phyloP scores from a whole-genome alignment of 148 eudicot genomes.

The Limonium bicolor region DNA sequence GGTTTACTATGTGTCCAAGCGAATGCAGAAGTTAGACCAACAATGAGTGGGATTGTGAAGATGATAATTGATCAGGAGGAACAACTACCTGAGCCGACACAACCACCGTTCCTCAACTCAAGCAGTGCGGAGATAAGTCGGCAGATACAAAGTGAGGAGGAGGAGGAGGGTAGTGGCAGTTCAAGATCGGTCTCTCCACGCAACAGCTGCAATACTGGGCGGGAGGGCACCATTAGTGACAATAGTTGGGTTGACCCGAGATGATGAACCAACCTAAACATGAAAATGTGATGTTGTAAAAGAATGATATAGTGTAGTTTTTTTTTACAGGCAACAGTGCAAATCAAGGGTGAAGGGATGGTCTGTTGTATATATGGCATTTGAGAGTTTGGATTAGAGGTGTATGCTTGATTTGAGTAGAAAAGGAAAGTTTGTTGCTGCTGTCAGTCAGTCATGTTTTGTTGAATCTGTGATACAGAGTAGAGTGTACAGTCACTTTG shows the following conservation, averaged over 20 bases:
- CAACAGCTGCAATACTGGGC: conserved; percentile 7
- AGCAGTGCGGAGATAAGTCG: conserved; percentile 6
- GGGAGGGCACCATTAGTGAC: conserved; percentile 14
- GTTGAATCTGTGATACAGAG: no score
- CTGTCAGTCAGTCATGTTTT: no score
- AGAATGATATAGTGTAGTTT: no score
- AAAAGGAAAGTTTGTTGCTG: no score
- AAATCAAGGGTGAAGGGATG: no score
- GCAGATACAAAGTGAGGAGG: conserved; percentile 1
- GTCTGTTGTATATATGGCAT: no score
- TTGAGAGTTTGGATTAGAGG: no score
- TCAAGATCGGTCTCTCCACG: conserved; percentile 6
- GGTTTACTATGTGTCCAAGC: conserved; percentile 38
- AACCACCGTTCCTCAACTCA: conserved; percentile 31
- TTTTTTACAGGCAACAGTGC: no score
- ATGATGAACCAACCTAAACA: no score
- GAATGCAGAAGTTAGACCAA: conserved; percentile 26
- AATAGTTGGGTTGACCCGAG: conserved; percentile 20
- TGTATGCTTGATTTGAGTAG: no score
- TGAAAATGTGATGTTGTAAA: no score
- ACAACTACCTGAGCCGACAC: conserved; percentile 21
- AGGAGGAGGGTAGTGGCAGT: neutral
- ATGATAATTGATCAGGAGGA: conserved; percentile 12
- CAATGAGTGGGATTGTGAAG: conserved; percentile 29
- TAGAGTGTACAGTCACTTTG: no score